Conservation (phyloP, 768 basidiomycete species). For the Kwoniella europaea region DNA sequence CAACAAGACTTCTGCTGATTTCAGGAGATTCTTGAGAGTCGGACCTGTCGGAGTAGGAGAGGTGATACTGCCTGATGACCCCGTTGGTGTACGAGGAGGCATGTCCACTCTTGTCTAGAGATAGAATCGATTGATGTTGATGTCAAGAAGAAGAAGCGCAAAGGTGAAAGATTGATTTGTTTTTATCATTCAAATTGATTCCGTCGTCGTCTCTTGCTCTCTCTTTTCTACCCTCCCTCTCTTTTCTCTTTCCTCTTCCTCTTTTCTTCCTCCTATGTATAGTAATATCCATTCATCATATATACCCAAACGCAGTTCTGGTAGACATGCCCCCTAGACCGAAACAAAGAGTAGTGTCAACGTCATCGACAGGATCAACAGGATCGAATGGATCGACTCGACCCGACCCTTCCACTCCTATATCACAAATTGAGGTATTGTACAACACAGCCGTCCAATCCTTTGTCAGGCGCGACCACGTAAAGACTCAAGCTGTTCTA, state of each 20-base stretch:
- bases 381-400: slow-evolving; percentile 1
- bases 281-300: not conserved
- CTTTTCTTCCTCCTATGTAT: not conserved
- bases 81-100: slow-evolving; percentile 3
- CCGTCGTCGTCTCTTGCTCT: slow-evolving; percentile 14
- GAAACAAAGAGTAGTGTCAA: not conserved
- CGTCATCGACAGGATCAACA: slow-evolving; percentile 6
- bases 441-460: slow-evolving; percentile 53
- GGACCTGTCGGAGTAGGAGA: not conserved
- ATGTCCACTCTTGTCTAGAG: slow-evolving; percentile 3
- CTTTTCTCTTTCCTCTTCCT: slow-evolving; percentile 3
- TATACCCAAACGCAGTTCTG: not conserved
- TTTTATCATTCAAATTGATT: slow-evolving; percentile 18
- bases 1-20: slow-evolving; percentile 25
- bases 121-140: not conserved
- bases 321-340: slow-evolving; percentile 16
- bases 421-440: slow-evolving; percentile 38
- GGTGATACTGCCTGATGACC: not conserved
- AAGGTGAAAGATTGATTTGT: too few species aligned
- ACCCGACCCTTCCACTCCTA: slow-evolving; percentile 14
- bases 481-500: slow-evolving; percentile 41
- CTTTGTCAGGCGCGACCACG: slow-evolving; percentile 49
- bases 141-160: not conserved
- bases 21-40: slow-evolving; percentile 26
- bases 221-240: not conserved